Evolutionary conservation across 176 grass and related monocot species (phyloP).

Genomic region (Juncus inflexus): DNA sequence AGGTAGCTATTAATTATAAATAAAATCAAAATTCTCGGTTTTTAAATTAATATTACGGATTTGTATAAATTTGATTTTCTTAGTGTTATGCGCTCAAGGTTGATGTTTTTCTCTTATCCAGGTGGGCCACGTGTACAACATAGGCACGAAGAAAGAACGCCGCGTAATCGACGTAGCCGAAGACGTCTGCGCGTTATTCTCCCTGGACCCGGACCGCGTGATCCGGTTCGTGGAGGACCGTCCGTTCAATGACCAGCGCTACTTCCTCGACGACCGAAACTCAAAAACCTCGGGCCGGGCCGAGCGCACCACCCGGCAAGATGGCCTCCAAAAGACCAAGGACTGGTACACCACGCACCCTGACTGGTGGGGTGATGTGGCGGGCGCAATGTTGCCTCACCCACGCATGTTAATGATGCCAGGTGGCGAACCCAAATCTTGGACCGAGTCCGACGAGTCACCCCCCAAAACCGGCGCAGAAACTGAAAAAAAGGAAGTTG

Average conservation of each 20-base stretch:
- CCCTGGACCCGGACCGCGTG: slow-evolving; percentile 39
- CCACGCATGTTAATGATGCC: slow-evolving; percentile 69
- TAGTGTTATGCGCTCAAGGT: neutral
- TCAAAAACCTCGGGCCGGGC: slow-evolving; percentile 73
- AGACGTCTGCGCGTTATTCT: slow-evolving; percentile 64
- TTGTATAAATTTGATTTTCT: neutral
- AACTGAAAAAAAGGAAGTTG: too few species aligned
- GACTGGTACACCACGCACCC: slow-evolving; percentile 77
- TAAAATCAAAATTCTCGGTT: neutral
- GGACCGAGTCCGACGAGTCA: slow-evolving; percentile 29
- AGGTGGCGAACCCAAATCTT: slow-evolving; percentile 52
- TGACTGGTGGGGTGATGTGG: slow-evolving; percentile 73
- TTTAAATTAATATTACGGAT: neutral
- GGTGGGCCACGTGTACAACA: slow-evolving; percentile 69
- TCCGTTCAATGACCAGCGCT: slow-evolving; percentile 81
- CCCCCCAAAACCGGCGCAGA: slow-evolving; percentile 10
- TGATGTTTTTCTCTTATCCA: slow-evolving; percentile 1
- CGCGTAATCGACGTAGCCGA: slow-evolving; percentile 70
- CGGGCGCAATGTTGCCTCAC: slow-evolving; percentile 62
- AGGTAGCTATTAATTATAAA: slow-evolving; percentile 34
- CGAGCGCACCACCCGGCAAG: slow-evolving; percentile 57
- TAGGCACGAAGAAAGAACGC: slow-evolving; percentile 65
- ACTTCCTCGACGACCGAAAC: slow-evolving; percentile 74
- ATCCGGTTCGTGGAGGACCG: slow-evolving; percentile 64
- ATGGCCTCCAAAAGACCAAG: too few species aligned